Conservation (phyloP, 1,139 yeast genomes). For the Geotrichum phurueaensis region DNA sequence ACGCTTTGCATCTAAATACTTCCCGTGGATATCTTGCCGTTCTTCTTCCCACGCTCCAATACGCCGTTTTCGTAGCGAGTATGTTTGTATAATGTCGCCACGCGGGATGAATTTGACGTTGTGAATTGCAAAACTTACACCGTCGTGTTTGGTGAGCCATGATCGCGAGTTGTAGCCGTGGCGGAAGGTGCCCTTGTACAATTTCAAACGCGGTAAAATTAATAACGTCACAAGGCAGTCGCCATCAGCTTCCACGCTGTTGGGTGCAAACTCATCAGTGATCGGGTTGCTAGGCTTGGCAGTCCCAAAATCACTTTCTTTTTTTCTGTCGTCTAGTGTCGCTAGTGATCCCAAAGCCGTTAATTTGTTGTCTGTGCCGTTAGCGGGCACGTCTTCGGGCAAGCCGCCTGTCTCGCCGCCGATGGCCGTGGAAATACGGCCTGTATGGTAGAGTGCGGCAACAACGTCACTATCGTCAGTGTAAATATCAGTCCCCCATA, state of each 20-base stretch:
- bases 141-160: constrained; percentile 67
- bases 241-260: not conserved
- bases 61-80: constrained; percentile 27
- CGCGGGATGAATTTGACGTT: constrained; percentile 37
- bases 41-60: constrained; percentile 28
- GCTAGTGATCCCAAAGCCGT: not conserved
- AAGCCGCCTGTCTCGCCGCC: not conserved
- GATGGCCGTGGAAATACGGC: constrained; percentile 30
- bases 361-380: not conserved
- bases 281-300: not conserved
- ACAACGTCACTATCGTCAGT: constrained; percentile 90
- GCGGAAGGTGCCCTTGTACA: constrained; percentile 57
- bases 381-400: not conserved
- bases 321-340: not conserved
- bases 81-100: constrained; percentile 33
- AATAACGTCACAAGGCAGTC: constrained; percentile 68
- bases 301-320: not conserved
- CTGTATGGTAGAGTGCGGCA: constrained; percentile 67
- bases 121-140: constrained; percentile 56
- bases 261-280: not conserved
- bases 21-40: not conserved
- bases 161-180: constrained; percentile 67
- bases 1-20: not conserved
- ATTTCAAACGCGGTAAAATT: constrained; percentile 59
- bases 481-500: constrained; percentile 92